Evolutionary conservation across 1,284 basidiomycete species (phyloP), one percentile per base, ranked within the genome.

Genomic region (Paramarasmius palmivorus): DNA sequence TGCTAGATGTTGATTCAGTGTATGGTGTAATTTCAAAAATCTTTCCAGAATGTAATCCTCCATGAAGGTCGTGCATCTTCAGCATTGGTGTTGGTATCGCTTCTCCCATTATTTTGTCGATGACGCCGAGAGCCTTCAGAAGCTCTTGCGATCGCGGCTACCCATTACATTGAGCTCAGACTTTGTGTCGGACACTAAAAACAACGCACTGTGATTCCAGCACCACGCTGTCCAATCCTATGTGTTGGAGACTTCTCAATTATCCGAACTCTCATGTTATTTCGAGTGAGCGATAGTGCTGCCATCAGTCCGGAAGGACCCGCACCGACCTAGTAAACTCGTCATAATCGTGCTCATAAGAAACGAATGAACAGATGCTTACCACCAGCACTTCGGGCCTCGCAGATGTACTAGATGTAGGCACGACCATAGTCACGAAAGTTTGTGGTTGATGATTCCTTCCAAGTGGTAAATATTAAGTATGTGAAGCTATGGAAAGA

Each of bases 271-370:
- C 58, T 59, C 54, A 78, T 62, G 19, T 76, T 74, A 34, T 71
- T 68, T 20, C 65, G 65, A 42, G 73, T 63, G 22, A 81, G 68
- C 0, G 75, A 68, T 15, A 72, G 69, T 2, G 77, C 77, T 20
- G 74, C 72, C n/a, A 71, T 71, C 44, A 79, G 68, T 20, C 78
- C 78, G 3, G 78, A 63, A 26, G 79, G 71, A 4, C 78, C 78
- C 22, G 77, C 77, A 4, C 78, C 78, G 34, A 79, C 71, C 51
- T 79, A 73, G 7, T 32, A n/a, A 37, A 9, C 12, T 9, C 10
- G 3, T 46, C 25, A 29, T n/a, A 7, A 17, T 6, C 22, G 19
- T 42, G n/a, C n/a, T 29, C 12, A 29, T 32, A 4, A 6, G n/a
- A 19, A 46, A 2, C n/a, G 29, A 19, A 4, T 12, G 32, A 17